phyloP scores from a whole-genome alignment of 768 basidiomycete genomes.

The Hydnum rufescens region DNA sequence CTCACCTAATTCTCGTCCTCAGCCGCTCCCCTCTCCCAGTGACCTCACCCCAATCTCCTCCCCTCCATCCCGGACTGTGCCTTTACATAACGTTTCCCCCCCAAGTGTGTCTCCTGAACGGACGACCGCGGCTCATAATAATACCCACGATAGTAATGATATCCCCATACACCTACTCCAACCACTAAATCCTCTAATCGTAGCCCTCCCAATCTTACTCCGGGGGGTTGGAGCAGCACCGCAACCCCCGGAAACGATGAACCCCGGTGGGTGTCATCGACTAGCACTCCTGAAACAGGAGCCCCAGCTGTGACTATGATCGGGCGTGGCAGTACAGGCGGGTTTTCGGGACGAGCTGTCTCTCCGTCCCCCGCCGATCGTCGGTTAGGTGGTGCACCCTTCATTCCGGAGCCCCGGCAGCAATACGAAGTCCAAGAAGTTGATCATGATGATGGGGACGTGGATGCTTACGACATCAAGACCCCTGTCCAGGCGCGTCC shows the following conservation, averaged over 20 bases:
- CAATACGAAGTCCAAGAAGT: slow-evolving; percentile 3
- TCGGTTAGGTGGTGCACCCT: not conserved
- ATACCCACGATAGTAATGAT: not conserved
- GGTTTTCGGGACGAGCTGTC: not conserved
- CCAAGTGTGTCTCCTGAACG: not conserved
- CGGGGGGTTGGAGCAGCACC: slow-evolving; percentile 53
- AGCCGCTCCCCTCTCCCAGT: not conserved
- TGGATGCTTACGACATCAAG: not conserved
- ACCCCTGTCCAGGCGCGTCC: not conserved
- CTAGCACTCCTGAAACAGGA: slow-evolving; percentile 4
- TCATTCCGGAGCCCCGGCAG: slow-evolving; percentile 4
- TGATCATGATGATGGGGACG: not conserved
- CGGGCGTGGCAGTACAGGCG: not conserved
- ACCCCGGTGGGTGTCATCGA: slow-evolving; percentile 10
- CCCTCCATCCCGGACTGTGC: not conserved
- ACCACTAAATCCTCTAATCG: not conserved
- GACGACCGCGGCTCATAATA: not conserved
- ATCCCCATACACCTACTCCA: not conserved
- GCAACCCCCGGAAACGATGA: slow-evolving; percentile 47
- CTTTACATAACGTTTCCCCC: not conserved
- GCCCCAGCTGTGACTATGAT: not conserved
- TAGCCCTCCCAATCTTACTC: slow-evolving; percentile 16
- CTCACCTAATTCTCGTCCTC: not conserved
- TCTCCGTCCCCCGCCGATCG: slow-evolving; percentile 7
- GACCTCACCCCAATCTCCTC: not conserved